A percentile compares a stretch with the other conserved stretches of the same genome.
Evolutionary conservation across 352 stramenopile species (phyloP).

Genomic region (Pythium folliculosum): DNA sequence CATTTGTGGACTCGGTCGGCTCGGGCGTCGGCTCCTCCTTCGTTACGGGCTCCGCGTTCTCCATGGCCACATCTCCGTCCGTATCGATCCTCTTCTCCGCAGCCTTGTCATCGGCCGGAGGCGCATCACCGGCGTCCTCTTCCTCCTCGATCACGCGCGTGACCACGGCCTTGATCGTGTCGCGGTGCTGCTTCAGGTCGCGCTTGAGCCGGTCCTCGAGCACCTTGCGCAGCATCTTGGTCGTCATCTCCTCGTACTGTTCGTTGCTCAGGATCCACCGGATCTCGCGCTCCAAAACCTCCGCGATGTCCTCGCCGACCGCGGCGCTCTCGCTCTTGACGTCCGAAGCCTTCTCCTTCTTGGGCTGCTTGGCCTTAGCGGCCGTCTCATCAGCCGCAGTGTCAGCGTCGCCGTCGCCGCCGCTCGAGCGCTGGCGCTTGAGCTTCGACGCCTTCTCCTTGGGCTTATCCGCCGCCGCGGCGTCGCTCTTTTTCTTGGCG

Average conservation of each 20-base stretch:
- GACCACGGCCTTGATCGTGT: conserved; percentile 75
- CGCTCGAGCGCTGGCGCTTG: conserved; percentile 23
- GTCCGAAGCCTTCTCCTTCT: conserved; percentile 39
- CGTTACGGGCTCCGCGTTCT: conserved; percentile 4
- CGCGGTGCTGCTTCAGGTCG: conserved; percentile 75
- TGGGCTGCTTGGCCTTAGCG: conserved; percentile 43
- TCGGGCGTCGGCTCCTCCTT: conserved; percentile 10
- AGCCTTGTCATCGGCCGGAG: conserved; percentile 9
- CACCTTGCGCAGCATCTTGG: conserved; percentile 75
- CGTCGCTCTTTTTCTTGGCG: conserved; percentile 12
- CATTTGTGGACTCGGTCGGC: neutral
- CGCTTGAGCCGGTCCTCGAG: conserved; percentile 70
- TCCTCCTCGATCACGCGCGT: conserved; percentile 75
- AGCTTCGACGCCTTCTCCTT: conserved; percentile 26
- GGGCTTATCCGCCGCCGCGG: conserved; percentile 1
- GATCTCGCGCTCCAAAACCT: conserved; percentile 76
- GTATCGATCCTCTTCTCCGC: neutral
- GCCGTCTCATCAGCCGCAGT: neutral
- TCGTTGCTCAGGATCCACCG: conserved; percentile 77
- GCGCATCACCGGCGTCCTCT: conserved; percentile 47
- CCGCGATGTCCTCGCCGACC: conserved; percentile 41
- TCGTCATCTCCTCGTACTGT: conserved; percentile 84
- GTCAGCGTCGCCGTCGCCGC: neutral
- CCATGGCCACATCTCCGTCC: conserved; percentile 17
- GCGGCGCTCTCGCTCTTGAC: conserved; percentile 34